These are phyloP conservation scores for Rhizopogon rudus DNA, from an alignment of 768 basidiomycete species.

Conservation along the genomic window DNA sequence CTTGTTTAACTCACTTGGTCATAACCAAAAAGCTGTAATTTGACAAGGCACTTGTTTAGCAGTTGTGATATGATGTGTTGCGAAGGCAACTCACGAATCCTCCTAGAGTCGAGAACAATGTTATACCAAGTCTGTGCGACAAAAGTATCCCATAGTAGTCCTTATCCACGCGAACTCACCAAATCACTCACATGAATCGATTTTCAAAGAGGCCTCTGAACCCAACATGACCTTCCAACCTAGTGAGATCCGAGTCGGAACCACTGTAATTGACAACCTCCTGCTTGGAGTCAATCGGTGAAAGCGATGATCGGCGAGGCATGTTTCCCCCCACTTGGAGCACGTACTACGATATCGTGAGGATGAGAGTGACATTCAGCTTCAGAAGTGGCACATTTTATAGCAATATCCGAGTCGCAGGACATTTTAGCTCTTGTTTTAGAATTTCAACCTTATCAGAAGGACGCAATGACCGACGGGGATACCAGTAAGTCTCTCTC, in stretches of 20 bases:
- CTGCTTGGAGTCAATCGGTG: background rate
- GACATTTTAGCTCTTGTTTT: background rate
- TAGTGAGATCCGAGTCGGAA: conserved; percentile 7
- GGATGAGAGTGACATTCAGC: background rate
- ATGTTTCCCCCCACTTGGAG: background rate
- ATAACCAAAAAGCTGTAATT: conserved; percentile 25
- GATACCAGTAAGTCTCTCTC: background rate
- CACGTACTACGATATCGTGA: no score
- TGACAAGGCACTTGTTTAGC: background rate
- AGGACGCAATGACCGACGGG: background rate
- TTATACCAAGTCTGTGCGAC: conserved; percentile 21
- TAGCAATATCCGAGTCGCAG: background rate
- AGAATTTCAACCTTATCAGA: background rate
- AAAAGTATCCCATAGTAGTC: background rate
- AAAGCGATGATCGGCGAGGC: background rate
- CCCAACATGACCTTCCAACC: conserved; percentile 17
- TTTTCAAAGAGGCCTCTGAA: conserved; percentile 25
- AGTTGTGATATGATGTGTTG: background rate
- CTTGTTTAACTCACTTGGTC: conserved; percentile 15
- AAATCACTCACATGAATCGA: conserved; percentile 18
- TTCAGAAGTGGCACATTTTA: background rate
- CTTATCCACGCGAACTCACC: background rate
- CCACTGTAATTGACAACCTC: background rate
- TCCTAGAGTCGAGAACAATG: conserved; percentile 26
- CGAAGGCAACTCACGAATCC: conserved; percentile 22